Percentiles rank a stretch among this genome's conserved stretches.
Conservation (phyloP, 169 alveolate species). For the Plasmodium gonderi region DNA sequence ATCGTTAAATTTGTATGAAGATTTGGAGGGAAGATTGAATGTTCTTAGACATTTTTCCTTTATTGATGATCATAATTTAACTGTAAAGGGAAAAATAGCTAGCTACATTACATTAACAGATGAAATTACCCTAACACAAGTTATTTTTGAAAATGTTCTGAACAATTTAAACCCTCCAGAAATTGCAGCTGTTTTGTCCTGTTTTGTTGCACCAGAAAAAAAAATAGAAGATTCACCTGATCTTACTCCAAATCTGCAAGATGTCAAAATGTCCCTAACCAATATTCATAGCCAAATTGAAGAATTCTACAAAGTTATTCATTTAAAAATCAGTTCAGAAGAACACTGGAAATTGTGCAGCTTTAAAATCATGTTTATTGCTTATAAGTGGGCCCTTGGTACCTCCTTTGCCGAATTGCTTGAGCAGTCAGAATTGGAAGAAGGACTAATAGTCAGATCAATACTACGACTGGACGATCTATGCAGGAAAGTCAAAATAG, state of each 20-base stretch:
- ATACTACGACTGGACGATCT: conserved; percentile 92
- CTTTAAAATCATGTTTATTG: conserved; percentile 68
- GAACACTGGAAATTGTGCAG: conserved; percentile 80
- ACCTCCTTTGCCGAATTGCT: conserved; percentile 83
- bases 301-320: conserved; percentile 73
- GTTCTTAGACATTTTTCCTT: conserved; percentile 86
- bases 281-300: conserved; percentile 78
- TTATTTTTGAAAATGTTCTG: conserved; percentile 81
- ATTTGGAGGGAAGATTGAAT: conserved; percentile 86
- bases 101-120: conserved; percentile 88
- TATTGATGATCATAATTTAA: conserved; percentile 86
- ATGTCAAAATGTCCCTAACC: conserved; percentile 81
- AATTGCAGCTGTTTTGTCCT: conserved; percentile 86
- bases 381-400: conserved; percentile 86
- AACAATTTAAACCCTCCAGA: conserved; percentile 82
- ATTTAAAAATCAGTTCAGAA: conserved; percentile 78
- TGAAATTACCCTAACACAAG: conserved; percentile 89
- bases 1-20: conserved; percentile 86
- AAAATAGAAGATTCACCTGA: conserved; percentile 86
- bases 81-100: conserved; percentile 90
- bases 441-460: conserved; percentile 95
- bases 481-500: conserved; percentile 87
- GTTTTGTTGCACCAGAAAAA: conserved; percentile 83
- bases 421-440: conserved; percentile 87
- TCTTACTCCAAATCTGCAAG: conserved; percentile 83